A percentile compares a stretch with the other conserved stretches of the same genome.
These are phyloP conservation scores for Gymnopilus junonius DNA, from an alignment of 768 basidiomycete species.

Conservation along the genomic window DNA sequence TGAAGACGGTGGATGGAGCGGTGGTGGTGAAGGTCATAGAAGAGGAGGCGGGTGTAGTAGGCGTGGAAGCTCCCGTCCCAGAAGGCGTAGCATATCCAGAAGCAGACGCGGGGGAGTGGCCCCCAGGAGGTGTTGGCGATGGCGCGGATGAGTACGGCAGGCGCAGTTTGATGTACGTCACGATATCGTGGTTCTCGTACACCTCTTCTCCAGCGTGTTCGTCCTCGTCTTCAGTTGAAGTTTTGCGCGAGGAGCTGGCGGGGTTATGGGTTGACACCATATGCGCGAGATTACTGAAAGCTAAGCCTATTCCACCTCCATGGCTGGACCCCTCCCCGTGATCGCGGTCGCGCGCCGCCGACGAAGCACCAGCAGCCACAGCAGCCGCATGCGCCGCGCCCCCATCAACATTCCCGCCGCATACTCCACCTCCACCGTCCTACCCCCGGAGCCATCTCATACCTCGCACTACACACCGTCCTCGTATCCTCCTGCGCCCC, in stretches of 20 bases:
- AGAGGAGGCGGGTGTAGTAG: not conserved
- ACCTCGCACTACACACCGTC: constrained; percentile 61
- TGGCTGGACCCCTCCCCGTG: not conserved
- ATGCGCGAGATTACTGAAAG: not conserved
- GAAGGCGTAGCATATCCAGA: not conserved
- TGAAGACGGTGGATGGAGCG: constrained; percentile 28
- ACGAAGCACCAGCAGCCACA: not conserved
- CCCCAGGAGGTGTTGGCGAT: not conserved
- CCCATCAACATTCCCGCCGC: constrained; percentile 2
- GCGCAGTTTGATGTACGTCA: constrained; percentile 41
- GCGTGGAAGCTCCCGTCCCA: constrained; percentile 2
- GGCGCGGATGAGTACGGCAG: constrained; percentile 19
- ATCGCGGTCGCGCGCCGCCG: not conserved
- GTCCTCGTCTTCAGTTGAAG: not conserved
- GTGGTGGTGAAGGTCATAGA: not conserved
- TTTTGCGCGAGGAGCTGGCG: not conserved
- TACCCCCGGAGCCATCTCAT: constrained; percentile 65
- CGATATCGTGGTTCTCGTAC: constrained; percentile 47
- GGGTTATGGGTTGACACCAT: not conserved
- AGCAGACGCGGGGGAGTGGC: not conserved
- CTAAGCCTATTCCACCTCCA: not conserved
- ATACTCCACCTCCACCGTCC: constrained; percentile 43
- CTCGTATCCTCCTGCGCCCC: constrained; percentile 65
- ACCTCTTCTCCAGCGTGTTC: constrained; percentile 14
- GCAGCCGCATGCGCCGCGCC: constrained; percentile 7